Evolutionary conservation across 2,329 filamentous ascomycete species (phyloP).

Genomic region (Penicillium sp.): DNA sequence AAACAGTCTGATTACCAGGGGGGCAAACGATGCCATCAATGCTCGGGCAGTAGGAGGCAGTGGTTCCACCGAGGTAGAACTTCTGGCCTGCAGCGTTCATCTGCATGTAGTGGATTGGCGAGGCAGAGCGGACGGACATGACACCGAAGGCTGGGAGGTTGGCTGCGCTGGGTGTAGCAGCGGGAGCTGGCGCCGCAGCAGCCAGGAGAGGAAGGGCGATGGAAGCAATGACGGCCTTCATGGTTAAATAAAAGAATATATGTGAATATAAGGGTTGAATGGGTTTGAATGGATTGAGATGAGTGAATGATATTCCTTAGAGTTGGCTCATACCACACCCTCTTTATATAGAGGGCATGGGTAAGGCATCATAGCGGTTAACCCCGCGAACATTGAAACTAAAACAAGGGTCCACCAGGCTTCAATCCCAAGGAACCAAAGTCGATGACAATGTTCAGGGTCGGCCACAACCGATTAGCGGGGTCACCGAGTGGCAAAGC

Average conservation of each 20-base stretch:
- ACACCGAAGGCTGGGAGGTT: constrained; percentile 41
- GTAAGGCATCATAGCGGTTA: not conserved
- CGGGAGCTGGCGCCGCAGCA: constrained; percentile 23
- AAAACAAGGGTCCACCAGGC: not conserved
- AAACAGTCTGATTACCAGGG: constrained; percentile 48
- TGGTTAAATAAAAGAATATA: constrained; percentile 8
- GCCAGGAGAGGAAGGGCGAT: constrained; percentile 30
- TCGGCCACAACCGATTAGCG: constrained; percentile 2
- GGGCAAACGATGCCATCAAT: constrained; percentile 40
- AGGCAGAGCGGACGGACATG: constrained; percentile 48
- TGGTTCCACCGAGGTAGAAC: constrained; percentile 52
- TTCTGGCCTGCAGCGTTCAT: constrained; percentile 50
- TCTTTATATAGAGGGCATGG: not conserved
- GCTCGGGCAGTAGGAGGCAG: constrained; percentile 53
- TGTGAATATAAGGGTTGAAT: not conserved
- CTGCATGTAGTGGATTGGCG: constrained; percentile 50
- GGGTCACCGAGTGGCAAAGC: not conserved
- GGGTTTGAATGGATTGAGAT: not conserved
- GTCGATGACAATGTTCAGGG: constrained; percentile 1
- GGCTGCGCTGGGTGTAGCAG: not conserved
- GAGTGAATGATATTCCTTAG: not conserved
- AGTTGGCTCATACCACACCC: not conserved
- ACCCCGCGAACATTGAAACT: not conserved
- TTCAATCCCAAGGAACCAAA: constrained; percentile 1
- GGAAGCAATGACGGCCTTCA: constrained; percentile 27